phyloP scores from a whole-genome alignment of 352 stramenopile species.

The Phytophthora litchii region DNA sequence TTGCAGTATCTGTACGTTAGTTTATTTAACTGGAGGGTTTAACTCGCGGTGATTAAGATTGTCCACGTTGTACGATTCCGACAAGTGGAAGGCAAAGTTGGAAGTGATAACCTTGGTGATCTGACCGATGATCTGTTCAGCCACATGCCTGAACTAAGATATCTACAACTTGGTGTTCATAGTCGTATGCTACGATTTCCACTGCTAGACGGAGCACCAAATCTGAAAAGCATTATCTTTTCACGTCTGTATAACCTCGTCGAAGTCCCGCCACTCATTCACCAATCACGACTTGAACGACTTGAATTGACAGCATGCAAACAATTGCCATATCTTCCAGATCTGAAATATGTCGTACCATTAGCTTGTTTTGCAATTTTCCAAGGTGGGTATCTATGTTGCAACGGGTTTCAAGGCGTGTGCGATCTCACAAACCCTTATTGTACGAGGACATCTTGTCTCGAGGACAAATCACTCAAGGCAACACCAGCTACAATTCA shows the following conservation, averaged over 20 bases:
- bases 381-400: slow-evolving; percentile 31
- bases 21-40: no score
- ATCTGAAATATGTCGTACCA: slow-evolving; percentile 20
- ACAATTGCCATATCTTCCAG: slow-evolving; percentile 18
- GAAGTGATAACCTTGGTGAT: slow-evolving; percentile 23
- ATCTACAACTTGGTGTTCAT: slow-evolving; percentile 45
- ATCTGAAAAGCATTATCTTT: slow-evolving; percentile 38
- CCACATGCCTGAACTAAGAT: slow-evolving; percentile 34
- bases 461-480: slow-evolving; percentile 5
- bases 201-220: slow-evolving; percentile 28
- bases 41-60: background rate
- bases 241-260: slow-evolving; percentile 19
- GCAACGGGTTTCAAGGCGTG: slow-evolving; percentile 39
- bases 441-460: slow-evolving; percentile 23
- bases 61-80: slow-evolving; percentile 7
- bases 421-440: slow-evolving; percentile 39
- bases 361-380: slow-evolving; percentile 26
- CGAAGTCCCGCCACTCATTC: slow-evolving; percentile 29
- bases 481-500: slow-evolving; percentile 12
- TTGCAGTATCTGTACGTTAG: slow-evolving; percentile 45
- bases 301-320: slow-evolving; percentile 30
- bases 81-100: slow-evolving; percentile 47
- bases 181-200: slow-evolving; percentile 27
- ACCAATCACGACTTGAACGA: slow-evolving; percentile 17
- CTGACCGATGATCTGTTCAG: slow-evolving; percentile 36